Evolutionary conservation across 306 rosid genomes (phyloP), one percentile per base, ranked within the genome.

Genomic region (Cercis canadensis): DNA sequence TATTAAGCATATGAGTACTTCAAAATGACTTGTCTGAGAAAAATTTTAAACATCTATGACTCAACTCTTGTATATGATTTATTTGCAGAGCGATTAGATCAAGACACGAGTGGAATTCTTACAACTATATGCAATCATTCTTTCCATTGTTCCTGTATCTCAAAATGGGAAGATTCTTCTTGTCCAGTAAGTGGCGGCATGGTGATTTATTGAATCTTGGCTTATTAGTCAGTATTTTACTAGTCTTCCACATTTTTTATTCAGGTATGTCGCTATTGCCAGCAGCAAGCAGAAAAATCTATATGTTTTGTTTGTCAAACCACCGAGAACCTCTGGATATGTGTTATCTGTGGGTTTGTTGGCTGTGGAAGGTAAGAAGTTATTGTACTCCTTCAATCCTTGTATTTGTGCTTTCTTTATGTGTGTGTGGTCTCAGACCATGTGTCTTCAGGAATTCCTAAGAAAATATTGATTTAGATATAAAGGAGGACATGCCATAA

Each of bases 61-160:
- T 24, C 18, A 37, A 2, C 46, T 67, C 75, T 65, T 66, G 52
- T 58, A 4, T 40, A 51, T 19, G 60, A 36, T 50, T 68, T 57
- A 53, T 75, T 21, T 79, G 76, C 88, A 94, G 98, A 94, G 81
- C 86, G 92, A 54, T 73, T 94, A 69, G 98, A 94, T 83, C 97
- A 89, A 83, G 98, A 89, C 56, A 75, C 78, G 3, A 21, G 89
- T 76, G 97, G 98, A 78, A 94, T 90, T 64, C 98, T 94, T 53
- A 94, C 97, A 8, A 94, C 97, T 44, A 94, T 94, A 57, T 94
- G 98, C 87, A 94, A 94, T 69, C 98, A 94, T 82, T 94, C 98
- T 75, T 94, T 94, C 73, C 98, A 94, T 56, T 85, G 92, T 70
- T 94, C 98, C 2, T 90, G 98, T 62, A 94, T 94, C 78, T 94